A percentile compares a stretch with the other conserved stretches of the same genome.
phyloP scores from a whole-genome alignment of 257 asterid genomes.

The Salvia rosmarinus region DNA sequence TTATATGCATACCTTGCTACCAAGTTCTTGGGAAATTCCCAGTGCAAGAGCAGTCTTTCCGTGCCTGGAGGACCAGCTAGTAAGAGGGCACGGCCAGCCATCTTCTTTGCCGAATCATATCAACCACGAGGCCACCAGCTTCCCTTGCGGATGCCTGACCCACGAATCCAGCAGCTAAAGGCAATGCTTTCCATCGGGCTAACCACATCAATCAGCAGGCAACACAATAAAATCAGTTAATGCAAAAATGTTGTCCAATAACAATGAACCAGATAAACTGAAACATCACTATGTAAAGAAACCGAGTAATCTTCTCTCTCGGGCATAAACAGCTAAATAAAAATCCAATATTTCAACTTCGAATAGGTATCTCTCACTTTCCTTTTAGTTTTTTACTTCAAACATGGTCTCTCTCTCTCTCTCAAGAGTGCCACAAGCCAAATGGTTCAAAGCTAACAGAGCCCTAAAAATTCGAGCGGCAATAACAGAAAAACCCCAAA shows the following conservation, averaged over 20 bases:
- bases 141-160: constrained; percentile 96
- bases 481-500: constrained; percentile 33
- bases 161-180: constrained; percentile 94
- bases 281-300: neutral
- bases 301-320: neutral
- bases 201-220: constrained; percentile 28
- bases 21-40: constrained; percentile 93
- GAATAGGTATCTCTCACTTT: neutral
- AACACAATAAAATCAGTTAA: constrained; percentile 15
- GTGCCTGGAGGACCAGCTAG: constrained; percentile 99
- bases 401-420: neutral
- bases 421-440: no score
- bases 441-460: neutral
- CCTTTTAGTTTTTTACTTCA: neutral
- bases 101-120: constrained; percentile 95
- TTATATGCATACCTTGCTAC: constrained; percentile 75
- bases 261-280: neutral
- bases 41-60: constrained; percentile 96
- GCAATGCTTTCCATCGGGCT: constrained; percentile 80
- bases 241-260: neutral
- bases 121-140: constrained; percentile 90
- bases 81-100: constrained; percentile 92
- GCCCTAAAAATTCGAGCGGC: neutral
- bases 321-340: neutral
- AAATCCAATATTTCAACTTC: constrained; percentile 4